Conservation (phyloP, 2,329 filamentous ascomycete species). For the Fusarium sp. region DNA sequence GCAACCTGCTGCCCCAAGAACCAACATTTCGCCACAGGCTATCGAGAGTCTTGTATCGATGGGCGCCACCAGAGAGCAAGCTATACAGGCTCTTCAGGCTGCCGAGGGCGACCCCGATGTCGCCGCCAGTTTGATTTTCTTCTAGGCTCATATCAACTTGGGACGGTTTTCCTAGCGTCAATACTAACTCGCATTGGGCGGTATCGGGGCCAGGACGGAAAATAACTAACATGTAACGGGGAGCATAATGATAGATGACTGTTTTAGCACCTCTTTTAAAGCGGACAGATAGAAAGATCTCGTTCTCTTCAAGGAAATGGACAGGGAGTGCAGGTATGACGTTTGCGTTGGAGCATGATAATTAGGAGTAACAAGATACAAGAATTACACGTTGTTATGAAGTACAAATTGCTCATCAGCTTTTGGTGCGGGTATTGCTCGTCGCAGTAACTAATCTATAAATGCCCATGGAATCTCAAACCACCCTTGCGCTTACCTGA, state of each 20-base stretch:
- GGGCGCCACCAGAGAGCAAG: constrained; percentile 80
- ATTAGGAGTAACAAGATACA: constrained; percentile 30
- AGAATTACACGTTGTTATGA: constrained; percentile 26
- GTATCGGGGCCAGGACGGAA: constrained; percentile 19
- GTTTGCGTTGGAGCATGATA: constrained; percentile 23
- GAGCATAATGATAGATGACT: constrained; percentile 41
- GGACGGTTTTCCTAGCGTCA: constrained; percentile 15
- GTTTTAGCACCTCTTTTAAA: constrained; percentile 10
- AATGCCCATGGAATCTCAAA: background rate
- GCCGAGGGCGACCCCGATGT: constrained; percentile 87
- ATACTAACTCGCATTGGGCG: constrained; percentile 21
- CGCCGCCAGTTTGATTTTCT: constrained; percentile 83
- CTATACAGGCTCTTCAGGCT: constrained; percentile 82
- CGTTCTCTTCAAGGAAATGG: constrained; percentile 12
- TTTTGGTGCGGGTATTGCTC: constrained; percentile 32
- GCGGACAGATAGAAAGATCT: constrained; percentile 41
- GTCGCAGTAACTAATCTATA: constrained; percentile 25
- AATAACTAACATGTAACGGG: constrained; percentile 23
- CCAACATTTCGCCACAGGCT: constrained; percentile 67
- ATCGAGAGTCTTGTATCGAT: constrained; percentile 81
- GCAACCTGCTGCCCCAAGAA: constrained; percentile 42
- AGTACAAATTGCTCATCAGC: constrained; percentile 32
- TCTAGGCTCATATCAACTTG: constrained; percentile 33
- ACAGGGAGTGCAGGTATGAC: constrained; percentile 19
- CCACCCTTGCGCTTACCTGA: constrained; percentile 64